Evolutionary conservation across 2,329 filamentous ascomycete species (phyloP).

Genomic region (Colletotrichum endophyticum): DNA sequence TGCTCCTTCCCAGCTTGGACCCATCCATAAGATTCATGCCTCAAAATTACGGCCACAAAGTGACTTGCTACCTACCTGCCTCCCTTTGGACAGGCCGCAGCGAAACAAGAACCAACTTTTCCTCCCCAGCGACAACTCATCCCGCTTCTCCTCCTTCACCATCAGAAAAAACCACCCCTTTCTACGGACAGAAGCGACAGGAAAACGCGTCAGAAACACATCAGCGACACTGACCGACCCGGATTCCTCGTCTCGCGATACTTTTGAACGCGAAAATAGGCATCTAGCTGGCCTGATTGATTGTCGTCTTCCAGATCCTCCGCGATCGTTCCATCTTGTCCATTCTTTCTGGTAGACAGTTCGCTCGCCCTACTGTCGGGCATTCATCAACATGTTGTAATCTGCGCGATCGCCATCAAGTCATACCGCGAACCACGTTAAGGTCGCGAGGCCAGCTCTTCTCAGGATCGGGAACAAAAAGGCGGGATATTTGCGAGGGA

Average conservation of each 20-base stretch:
- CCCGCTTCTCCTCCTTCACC: constrained; percentile 20
- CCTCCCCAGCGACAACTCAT: constrained; percentile 13
- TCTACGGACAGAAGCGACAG: constrained; percentile 11
- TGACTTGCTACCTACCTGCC: constrained; percentile 6
- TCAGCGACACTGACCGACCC: not conserved
- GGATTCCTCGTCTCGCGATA: not conserved
- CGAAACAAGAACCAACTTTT: constrained; percentile 29
- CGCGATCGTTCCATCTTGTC: constrained; percentile 10
- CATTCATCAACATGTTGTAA: constrained; percentile 17
- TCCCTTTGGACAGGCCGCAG: constrained; percentile 13
- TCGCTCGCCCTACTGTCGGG: not conserved
- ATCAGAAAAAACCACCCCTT: constrained; percentile 4
- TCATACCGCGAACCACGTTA: constrained; percentile 16
- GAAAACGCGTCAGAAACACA: constrained; percentile 14
- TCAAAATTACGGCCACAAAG: constrained; percentile 11
- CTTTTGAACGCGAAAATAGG: constrained; percentile 1
- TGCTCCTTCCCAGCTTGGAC: not conserved
- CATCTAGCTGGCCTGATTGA: constrained; percentile 16
- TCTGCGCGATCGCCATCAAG: constrained; percentile 12
- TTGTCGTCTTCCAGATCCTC: not conserved
- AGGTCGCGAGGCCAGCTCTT: constrained; percentile 13
- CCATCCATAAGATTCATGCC: constrained; percentile 6
- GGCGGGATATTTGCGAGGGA: not conserved
- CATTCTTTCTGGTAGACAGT: constrained; percentile 17
- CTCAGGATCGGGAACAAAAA: not conserved